Evolutionary conservation across 441 rosid genomes (phyloP), one percentile per base, ranked within the genome.

Genomic region (Pelargonium fulgidum): DNA sequence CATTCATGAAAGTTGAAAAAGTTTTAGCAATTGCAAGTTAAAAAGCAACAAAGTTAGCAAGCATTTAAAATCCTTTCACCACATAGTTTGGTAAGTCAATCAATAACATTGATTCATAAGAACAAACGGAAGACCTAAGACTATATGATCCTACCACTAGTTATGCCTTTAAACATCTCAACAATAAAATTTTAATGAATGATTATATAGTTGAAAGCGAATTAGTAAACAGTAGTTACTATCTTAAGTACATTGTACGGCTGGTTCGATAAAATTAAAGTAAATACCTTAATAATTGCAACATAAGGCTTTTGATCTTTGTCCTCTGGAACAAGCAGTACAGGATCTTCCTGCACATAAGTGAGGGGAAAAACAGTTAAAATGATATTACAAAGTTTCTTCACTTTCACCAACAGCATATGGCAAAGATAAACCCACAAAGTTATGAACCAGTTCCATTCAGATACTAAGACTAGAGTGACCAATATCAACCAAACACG

Each of bases 251-350:
- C 17, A 14, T n/a, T 52, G 7, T 52, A 52, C 17, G 17, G 0
- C 19, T 14, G 17, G 17, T 13, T 5, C 17, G 16, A n/a, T 50
- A 13, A n/a, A 4, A 4, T n/a, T 3, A 50, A 61, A 13, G 67
- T 22, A 70, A 13, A 74, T 81, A 92, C 97, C 96, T 92, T 92
- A 66, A 92, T 88, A 64, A 92, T 89, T 54, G 97, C 97, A 33
- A 89, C 94, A 70, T 86, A 91, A 24, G 97, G 96, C 72, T 84
- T 91, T 64, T 85, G 94, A 44, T 68, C 70, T 68, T 78, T 79
- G 68, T 88, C 92, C 75, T 84, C 96, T 0, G 94, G 94, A 71
- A 83, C 84, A 72, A 92, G 71, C 72, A 89, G 90, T 48, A 92
- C 97, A 19, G 96, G 89, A 85, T 92, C 97, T 83, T 92, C 97